These are phyloP conservation scores for Xylariaceae sp. DNA, from an alignment of 2,329 filamentous ascomycete genomes.

Conservation along the genomic window DNA sequence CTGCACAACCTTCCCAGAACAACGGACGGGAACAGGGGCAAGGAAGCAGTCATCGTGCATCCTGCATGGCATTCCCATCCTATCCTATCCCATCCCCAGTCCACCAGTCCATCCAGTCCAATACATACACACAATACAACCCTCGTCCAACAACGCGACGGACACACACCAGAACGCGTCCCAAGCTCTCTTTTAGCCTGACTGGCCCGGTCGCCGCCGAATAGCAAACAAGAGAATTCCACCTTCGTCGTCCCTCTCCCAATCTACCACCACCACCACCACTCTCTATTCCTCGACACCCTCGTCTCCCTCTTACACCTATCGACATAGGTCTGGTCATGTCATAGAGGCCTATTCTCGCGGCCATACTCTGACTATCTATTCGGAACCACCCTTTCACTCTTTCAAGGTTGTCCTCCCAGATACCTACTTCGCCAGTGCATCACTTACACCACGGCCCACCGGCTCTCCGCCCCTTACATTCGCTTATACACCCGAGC, in stretches of 20 bases:
- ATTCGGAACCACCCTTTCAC: background rate
- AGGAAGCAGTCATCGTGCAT: background rate
- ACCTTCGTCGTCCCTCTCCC: too few relatives aligned
- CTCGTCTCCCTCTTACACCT: background rate
- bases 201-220: constrained; percentile 8
- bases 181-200: constrained; percentile 13
- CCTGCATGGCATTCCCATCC: constrained; percentile 1
- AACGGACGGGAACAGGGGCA: background rate
- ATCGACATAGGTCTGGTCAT: constrained; percentile 1
- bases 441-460: constrained; percentile 12
- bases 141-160: background rate
- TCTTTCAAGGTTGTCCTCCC: background rate
- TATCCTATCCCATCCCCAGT: background rate
- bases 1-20: background rate
- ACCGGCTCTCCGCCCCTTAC: constrained; percentile 8
- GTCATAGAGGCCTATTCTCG: constrained; percentile 6
- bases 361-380: constrained; percentile 1
- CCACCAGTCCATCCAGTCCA: too few relatives aligned
- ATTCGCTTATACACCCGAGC: constrained; percentile 14
- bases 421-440: constrained; percentile 9
- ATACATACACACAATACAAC: too few relatives aligned
- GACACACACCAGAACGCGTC: constrained; percentile 8
- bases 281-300: background rate
- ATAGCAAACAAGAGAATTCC: constrained; percentile 11
- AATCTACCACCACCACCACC: constrained; percentile 1